A percentile compares a stretch with the other conserved stretches of the same genome.
phyloP scores from a whole-genome alignment of 345 rosid species.

The Heritiera littoralis region DNA sequence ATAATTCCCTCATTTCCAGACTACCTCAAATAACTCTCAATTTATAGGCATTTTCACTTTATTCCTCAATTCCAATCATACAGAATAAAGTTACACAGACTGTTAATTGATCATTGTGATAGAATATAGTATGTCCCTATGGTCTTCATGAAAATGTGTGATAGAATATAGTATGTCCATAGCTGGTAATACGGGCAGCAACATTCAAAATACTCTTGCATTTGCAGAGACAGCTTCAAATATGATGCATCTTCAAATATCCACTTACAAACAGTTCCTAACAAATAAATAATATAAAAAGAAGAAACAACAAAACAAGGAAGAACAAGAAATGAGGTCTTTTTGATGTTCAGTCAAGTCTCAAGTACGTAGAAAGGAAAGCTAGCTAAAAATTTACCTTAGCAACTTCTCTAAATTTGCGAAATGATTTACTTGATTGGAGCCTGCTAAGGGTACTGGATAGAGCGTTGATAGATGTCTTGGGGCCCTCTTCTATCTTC shows the following conservation, averaged over 20 bases:
- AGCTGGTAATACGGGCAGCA: background rate
- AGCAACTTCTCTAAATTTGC: slow-evolving; percentile 80
- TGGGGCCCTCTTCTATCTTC: slow-evolving; percentile 66
- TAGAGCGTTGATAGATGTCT: slow-evolving; percentile 73
- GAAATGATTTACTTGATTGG: slow-evolving; percentile 86
- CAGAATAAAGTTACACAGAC: background rate
- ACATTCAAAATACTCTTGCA: background rate
- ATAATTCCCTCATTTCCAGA: background rate
- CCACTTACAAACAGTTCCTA: background rate
- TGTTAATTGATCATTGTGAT: background rate
- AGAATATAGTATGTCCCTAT: background rate
- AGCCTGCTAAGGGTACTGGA: slow-evolving; percentile 83
- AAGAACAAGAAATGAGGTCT: background rate
- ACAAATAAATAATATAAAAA: background rate
- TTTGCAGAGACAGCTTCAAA: background rate
- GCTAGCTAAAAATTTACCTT: slow-evolving; percentile 48
- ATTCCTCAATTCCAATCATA: background rate
- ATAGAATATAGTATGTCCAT: no score
- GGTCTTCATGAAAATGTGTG: slow-evolving; percentile 6
- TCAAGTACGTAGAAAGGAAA: slow-evolving; percentile 6
- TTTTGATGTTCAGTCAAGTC: background rate
- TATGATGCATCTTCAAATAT: slow-evolving; percentile 15
- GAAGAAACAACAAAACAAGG: background rate
- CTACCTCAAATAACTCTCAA: slow-evolving; percentile 1
- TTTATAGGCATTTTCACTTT: background rate